Conservation (phyloP, 345 rosid genomes). For the Corchorus capsularis region DNA sequence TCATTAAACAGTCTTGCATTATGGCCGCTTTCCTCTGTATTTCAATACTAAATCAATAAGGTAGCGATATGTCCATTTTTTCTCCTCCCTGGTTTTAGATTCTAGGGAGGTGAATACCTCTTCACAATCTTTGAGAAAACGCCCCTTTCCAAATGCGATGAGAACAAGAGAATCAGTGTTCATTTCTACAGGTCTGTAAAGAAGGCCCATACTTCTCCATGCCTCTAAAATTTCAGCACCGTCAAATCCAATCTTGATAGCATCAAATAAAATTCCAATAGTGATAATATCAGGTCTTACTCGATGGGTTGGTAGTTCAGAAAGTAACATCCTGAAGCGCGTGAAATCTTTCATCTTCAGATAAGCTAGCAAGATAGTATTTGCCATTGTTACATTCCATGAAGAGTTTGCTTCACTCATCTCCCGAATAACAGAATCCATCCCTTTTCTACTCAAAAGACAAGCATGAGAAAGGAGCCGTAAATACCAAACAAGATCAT, state of each 20-base stretch:
- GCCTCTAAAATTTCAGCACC: background rate
- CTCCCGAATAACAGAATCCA: constrained; percentile 47
- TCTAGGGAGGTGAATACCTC: constrained; percentile 38
- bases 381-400: constrained; percentile 52
- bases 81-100: constrained; percentile 34
- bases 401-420: constrained; percentile 56
- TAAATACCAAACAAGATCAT: constrained; percentile 59
- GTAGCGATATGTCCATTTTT: constrained; percentile 45
- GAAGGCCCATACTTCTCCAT: constrained; percentile 8
- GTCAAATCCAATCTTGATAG: background rate
- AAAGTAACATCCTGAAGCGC: constrained; percentile 40
- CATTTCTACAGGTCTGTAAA: background rate
- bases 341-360: constrained; percentile 60
- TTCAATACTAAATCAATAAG: constrained; percentile 48
- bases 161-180: constrained; percentile 10
- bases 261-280: constrained; percentile 54
- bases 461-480: constrained; percentile 64
- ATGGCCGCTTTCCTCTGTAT: constrained; percentile 6
- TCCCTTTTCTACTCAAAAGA: constrained; percentile 60
- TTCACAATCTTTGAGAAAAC: constrained; percentile 55
- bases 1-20: background rate
- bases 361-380: constrained; percentile 50
- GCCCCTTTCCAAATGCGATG: constrained; percentile 21
- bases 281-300: constrained; percentile 71
- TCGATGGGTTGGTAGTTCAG: constrained; percentile 24